A percentile compares a stretch with the other conserved stretches of the same genome.
Conservation (phyloP, 2,329 filamentous ascomycete species). For the Trichoderma sp. region DNA sequence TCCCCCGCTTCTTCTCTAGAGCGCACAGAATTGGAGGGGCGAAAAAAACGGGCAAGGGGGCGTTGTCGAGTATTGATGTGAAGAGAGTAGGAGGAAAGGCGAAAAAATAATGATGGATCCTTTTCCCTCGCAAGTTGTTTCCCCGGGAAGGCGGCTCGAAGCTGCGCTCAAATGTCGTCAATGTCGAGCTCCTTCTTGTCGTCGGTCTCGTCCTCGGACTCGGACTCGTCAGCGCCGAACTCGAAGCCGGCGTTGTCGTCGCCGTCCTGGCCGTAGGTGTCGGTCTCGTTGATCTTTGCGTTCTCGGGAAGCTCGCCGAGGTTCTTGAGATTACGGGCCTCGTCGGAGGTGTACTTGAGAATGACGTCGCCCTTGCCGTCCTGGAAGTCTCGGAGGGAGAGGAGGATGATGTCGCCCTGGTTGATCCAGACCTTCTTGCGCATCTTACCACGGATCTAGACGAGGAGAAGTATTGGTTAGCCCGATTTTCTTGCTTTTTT, state of each 20-base stretch:
- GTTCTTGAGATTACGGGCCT: constrained; percentile 90
- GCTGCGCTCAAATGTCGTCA: constrained; percentile 76
- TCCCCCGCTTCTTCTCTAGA: background rate
- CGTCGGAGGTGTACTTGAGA: constrained; percentile 93
- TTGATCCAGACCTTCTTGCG: constrained; percentile 99
- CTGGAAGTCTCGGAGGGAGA: constrained; percentile 88
- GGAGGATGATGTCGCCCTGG: constrained; percentile 90
- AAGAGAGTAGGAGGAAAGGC: constrained; percentile 15
- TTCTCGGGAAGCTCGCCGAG: constrained; percentile 96
- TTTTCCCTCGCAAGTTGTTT: constrained; percentile 7
- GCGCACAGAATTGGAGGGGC: background rate
- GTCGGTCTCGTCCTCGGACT: constrained; percentile 51
- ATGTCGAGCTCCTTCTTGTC: constrained; percentile 81
- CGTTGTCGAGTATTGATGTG: constrained; percentile 5
- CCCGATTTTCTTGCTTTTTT: background rate
- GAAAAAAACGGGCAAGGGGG: background rate
- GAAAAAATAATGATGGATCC: background rate
- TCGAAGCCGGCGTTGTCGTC: constrained; percentile 97
- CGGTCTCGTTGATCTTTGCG: constrained; percentile 99
- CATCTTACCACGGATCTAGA: constrained; percentile 76
- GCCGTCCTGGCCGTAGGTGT: constrained; percentile 87
- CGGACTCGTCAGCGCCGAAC: constrained; percentile 88
- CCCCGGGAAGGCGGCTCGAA: background rate
- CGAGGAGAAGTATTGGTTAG: background rate
- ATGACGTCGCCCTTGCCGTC: constrained; percentile 97